Percentiles rank a stretch among this genome's conserved stretches.
Conservation (phyloP, 2,329 filamentous ascomycete genomes). For the Colletotrichum sp. region DNA sequence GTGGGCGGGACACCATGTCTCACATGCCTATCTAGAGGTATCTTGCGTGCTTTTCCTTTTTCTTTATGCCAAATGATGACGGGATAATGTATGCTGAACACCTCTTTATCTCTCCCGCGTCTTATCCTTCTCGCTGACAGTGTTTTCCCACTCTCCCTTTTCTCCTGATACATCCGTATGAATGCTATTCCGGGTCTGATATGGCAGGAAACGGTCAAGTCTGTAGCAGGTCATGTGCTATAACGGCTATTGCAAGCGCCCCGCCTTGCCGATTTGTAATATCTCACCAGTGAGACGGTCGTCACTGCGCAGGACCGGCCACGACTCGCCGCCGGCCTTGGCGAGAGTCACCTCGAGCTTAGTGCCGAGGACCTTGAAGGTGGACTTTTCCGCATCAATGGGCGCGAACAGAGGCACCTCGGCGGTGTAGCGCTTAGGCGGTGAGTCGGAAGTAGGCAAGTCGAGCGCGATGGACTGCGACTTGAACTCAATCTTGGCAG, state of each 20-base stretch:
- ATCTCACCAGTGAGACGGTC: constrained; percentile 76
- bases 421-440: constrained; percentile 77
- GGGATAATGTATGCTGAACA: not conserved
- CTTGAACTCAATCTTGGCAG: constrained; percentile 74
- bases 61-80: not conserved
- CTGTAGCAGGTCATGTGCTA: not conserved
- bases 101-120: not conserved
- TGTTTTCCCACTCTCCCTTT: not conserved
- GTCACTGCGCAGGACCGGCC: constrained; percentile 84
- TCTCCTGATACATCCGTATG: not conserved
- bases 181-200: not conserved
- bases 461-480: constrained; percentile 73
- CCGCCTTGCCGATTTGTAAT: constrained; percentile 86
- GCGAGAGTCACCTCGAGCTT: constrained; percentile 83
- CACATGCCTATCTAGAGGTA: constrained; percentile 11
- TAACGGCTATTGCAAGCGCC: constrained; percentile 38
- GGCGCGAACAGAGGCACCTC: constrained; percentile 76
- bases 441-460: constrained; percentile 80
- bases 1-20: constrained; percentile 11
- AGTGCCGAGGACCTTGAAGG: constrained; percentile 83
- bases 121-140: not conserved
- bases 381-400: constrained; percentile 78
- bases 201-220: not conserved
- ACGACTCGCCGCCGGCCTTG: constrained; percentile 77
- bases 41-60: constrained; percentile 6